Base-by-base conservation (phyloP, 1,284 basidiomycete genomes). In the Xerocomus subilludens region DNA sequence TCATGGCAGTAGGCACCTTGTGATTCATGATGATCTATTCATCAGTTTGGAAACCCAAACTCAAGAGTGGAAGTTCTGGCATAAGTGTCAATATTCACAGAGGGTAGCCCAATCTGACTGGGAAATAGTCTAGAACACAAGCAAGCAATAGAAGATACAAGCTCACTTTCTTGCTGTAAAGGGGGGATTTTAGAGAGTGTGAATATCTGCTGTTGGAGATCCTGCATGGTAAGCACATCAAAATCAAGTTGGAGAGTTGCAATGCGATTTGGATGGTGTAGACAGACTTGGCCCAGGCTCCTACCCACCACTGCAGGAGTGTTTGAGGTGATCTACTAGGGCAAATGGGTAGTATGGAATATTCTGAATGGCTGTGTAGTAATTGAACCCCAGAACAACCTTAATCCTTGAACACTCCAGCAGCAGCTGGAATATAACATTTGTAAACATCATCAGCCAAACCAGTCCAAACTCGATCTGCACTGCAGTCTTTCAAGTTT, bases 21-120 rank as follows among this genome's bases (percentile, higher is more conserved):
- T 91, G 88, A 62, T 86, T 91, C 49, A 96, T 93, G 77, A 96
- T 94, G 71, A 97, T 88, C 84, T 96, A 95, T 74, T 97, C 96
- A 4, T 95, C 94, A 27, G 87, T 82, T 71, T 89, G 88, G 38
- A 97, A 86, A 21, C 94, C 95, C 35, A 97, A 89, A 71, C 93
- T 93, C 1, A 92, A 89, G 51, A 97, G 78, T 0, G 93, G 90
- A 27, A 94, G 89, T 73, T 92, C 90, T 9, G 92, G 91, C n/a
- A 93, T 85, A 56, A 94, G 83, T 8, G 91, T 91, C 53, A 97
- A 87, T 3, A 90, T 80, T 66, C 89, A 90, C 0, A 95, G 95
- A 3, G 96, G 96, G 83, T 97, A 97, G 56, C 96, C 94, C 38
- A 90, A 89, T 85, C 94, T 96, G 77, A 97, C 96, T 97, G 76